phyloP scores from a whole-genome alignment of 202 grass and related monocot genomes.

The Zizania palustris region DNA sequence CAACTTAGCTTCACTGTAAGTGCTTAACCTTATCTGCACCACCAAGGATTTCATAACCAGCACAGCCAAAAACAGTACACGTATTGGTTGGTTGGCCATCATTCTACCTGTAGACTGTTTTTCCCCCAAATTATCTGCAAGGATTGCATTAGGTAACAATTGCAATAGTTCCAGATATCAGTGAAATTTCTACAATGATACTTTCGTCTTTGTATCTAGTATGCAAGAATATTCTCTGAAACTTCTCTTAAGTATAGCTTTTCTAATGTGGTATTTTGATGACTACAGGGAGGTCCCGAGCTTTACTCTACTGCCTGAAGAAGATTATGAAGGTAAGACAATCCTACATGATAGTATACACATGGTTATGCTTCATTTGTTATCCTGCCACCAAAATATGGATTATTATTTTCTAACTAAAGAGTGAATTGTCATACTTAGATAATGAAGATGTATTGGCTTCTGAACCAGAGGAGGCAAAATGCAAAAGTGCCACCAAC shows the following conservation, averaged over 20 bases:
- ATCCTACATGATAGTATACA: not conserved
- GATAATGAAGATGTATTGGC: constrained; percentile 39
- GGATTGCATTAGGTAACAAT: constrained; percentile 5
- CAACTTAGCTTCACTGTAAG: constrained; percentile 61
- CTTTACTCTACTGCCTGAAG: constrained; percentile 75
- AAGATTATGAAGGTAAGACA: constrained; percentile 57
- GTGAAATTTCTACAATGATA: constrained; percentile 9
- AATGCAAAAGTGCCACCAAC: constrained; percentile 44
- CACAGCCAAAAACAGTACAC: constrained; percentile 30
- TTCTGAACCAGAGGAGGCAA: constrained; percentile 50
- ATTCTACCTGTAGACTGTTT: not conserved
- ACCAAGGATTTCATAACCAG: constrained; percentile 29
- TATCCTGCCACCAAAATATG: not conserved
- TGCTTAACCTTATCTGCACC: constrained; percentile 29
- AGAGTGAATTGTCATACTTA: constrained; percentile 32
- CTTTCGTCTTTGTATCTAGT: constrained; percentile 28
- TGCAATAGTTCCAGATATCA: constrained; percentile 30
- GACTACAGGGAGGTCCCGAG: constrained; percentile 57
- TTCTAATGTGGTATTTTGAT: constrained; percentile 39
- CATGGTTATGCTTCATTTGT: constrained; percentile 29
- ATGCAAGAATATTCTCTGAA: constrained; percentile 32
- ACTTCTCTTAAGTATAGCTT: constrained; percentile 20
- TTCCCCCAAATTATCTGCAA: constrained; percentile 24
- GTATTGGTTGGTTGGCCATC: constrained; percentile 14
- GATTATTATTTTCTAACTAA: constrained; percentile 27